phyloP scores from a whole-genome alignment of 106 monocot genomes.

The Acorus calamus region DNA sequence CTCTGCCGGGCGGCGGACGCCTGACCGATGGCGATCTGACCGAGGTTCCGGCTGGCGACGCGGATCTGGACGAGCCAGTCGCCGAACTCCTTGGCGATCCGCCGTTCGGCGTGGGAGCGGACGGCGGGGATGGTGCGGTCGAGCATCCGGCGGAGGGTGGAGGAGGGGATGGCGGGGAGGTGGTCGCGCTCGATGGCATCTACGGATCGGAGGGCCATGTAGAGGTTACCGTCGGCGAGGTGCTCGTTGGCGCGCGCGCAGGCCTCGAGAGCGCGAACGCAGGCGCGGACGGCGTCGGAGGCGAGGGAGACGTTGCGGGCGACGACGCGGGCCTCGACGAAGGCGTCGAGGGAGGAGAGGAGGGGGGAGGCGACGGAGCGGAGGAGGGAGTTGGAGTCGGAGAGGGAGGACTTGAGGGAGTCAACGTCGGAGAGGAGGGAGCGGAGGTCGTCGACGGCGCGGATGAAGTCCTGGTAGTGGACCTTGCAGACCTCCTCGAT shows the following conservation, averaged over 20 bases:
- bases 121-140: conserved; percentile 57
- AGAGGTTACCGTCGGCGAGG: conserved; percentile 41
- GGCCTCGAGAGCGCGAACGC: conserved; percentile 46
- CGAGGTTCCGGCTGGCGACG: conserved; percentile 70
- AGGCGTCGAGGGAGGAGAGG: conserved; percentile 59
- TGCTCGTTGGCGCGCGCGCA: conserved; percentile 54
- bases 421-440: conserved; percentile 90
- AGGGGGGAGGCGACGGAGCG: conserved; percentile 67
- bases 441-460: conserved; percentile 94
- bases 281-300: conserved; percentile 28
- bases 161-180: conserved; percentile 27
- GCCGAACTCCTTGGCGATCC: conserved; percentile 60
- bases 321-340: conserved; percentile 50
- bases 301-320: conserved; percentile 53
- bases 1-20: conserved; percentile 85
- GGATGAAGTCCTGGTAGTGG: conserved; percentile 97
- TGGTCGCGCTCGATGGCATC: conserved; percentile 53
- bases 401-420: conserved; percentile 80
- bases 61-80: conserved; percentile 98
- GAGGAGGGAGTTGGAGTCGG: conserved; percentile 58
- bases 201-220: conserved; percentile 63
- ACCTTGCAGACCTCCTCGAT: conserved; percentile 87
- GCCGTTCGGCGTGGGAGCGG: conserved; percentile 59
- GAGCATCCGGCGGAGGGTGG: conserved; percentile 68
- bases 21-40: conserved; percentile 84